A percentile compares a stretch with the other conserved stretches of the same genome.
Evolutionary conservation across 2,329 filamentous ascomycete genomes (phyloP).

Genomic region (Pyricularia sp.): DNA sequence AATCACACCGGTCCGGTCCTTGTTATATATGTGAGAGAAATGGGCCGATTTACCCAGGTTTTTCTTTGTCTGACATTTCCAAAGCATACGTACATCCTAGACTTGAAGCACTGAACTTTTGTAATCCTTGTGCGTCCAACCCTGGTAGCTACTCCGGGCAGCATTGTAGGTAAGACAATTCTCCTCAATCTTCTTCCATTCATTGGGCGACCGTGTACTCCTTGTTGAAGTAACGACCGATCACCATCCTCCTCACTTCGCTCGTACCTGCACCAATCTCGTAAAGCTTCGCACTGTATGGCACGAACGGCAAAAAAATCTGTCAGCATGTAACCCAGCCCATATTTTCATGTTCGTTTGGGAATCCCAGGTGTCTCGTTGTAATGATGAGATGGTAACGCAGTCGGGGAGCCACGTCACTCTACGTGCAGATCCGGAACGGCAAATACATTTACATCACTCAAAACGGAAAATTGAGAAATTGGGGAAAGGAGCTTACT

Average conservation of each 20-base stretch:
- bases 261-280: slow-evolving; percentile 96
- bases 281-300: slow-evolving; percentile 58
- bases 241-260: slow-evolving; percentile 87
- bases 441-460: background rate
- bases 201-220: slow-evolving; percentile 39
- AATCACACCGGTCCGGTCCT: background rate
- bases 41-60: background rate
- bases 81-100: background rate
- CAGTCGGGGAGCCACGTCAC: background rate
- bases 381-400: background rate
- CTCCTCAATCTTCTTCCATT: background rate
- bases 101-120: background rate
- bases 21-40: background rate
- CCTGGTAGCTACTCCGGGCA: background rate
- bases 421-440: background rate
- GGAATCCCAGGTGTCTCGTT: background rate
- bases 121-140: background rate
- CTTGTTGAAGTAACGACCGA: slow-evolving; percentile 83
- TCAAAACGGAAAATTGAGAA: background rate
- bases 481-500: slow-evolving; percentile 29
- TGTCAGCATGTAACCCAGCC: slow-evolving; percentile 14
- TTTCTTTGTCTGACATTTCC: background rate
- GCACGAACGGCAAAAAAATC: slow-evolving; percentile 2
- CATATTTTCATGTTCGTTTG: background rate
- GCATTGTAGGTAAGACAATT: background rate